These are phyloP conservation scores for Pyrenophora graminea DNA, from an alignment of 2,329 filamentous ascomycete species.

Conservation along the genomic window DNA sequence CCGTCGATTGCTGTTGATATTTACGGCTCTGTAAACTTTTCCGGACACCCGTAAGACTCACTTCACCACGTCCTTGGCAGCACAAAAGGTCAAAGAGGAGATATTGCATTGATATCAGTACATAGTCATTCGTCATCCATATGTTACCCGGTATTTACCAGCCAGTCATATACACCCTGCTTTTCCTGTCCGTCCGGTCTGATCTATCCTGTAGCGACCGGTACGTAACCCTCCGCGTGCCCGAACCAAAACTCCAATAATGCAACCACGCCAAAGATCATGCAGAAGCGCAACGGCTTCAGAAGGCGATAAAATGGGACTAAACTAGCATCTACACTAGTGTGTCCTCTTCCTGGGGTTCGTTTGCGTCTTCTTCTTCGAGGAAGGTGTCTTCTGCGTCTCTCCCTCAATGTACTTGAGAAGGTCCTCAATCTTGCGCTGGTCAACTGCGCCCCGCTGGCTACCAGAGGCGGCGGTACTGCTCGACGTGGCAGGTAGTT, in stretches of 20 bases:
- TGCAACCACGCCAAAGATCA: not conserved
- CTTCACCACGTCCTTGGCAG: too few relatives aligned
- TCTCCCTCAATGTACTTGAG: slow-evolving; percentile 90
- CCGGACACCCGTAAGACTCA: too few relatives aligned
- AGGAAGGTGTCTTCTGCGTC: slow-evolving; percentile 46
- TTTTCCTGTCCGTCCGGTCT: not conserved
- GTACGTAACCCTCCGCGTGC: not conserved
- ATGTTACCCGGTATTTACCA: not conserved
- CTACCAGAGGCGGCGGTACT: slow-evolving; percentile 48
- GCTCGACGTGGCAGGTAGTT: slow-evolving; percentile 66
- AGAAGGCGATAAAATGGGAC: not conserved
- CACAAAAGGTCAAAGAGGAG: slow-evolving; percentile 6
- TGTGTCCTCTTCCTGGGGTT: slow-evolving; percentile 49
- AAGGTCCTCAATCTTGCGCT: slow-evolving; percentile 88
- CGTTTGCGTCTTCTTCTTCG: slow-evolving; percentile 50
- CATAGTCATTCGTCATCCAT: slow-evolving; percentile 10
- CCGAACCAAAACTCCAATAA: not conserved
- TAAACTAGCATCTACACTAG: not conserved
- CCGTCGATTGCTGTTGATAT: too few relatives aligned
- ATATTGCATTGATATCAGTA: slow-evolving; percentile 16
- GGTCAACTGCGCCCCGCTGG: slow-evolving; percentile 61
- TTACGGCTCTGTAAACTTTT: too few relatives aligned
- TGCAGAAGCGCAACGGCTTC: not conserved
- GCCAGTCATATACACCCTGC: not conserved
- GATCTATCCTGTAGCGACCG: not conserved